phyloP scores from a whole-genome alignment of 345 rosid species.

The Eucalyptus cloeziana region DNA sequence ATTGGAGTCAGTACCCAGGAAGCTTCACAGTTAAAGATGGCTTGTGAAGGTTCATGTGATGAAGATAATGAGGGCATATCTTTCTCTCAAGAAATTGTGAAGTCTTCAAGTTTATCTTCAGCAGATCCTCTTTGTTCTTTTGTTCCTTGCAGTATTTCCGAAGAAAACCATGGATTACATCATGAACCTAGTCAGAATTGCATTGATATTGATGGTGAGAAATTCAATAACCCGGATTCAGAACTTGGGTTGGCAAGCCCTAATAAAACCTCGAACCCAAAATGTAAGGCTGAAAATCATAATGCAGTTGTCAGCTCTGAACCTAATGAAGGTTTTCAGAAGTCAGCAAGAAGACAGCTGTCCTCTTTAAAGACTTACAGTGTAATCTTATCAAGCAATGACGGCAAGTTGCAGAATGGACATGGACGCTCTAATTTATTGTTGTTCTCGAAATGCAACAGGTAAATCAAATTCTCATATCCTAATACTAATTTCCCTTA shows the following conservation, averaged over 20 bases:
- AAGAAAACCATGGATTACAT: constrained; percentile 9
- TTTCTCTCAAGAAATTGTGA: constrained; percentile 26
- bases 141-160: constrained; percentile 61
- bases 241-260: constrained; percentile 1
- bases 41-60: constrained; percentile 12
- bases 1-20: constrained; percentile 4
- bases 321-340: neutral
- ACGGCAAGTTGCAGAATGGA: neutral
- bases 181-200: constrained; percentile 3
- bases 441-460: neutral
- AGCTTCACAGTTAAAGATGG: constrained; percentile 24
- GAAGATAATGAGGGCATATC: constrained; percentile 10
- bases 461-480: neutral
- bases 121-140: constrained; percentile 65
- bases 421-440: neutral
- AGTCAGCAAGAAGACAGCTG: constrained; percentile 12
- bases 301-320: neutral
- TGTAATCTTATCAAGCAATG: constrained; percentile 4
- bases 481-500: neutral
- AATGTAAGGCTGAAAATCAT: neutral
- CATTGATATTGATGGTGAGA: constrained; percentile 10
- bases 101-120: constrained; percentile 18
- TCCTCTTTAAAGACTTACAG: constrained; percentile 32
- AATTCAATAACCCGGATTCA: neutral
- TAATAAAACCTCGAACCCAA: neutral